Evolutionary conservation across 202 grass and related monocot species (phyloP).

Genomic region (Brachypodium distachyon): DNA sequence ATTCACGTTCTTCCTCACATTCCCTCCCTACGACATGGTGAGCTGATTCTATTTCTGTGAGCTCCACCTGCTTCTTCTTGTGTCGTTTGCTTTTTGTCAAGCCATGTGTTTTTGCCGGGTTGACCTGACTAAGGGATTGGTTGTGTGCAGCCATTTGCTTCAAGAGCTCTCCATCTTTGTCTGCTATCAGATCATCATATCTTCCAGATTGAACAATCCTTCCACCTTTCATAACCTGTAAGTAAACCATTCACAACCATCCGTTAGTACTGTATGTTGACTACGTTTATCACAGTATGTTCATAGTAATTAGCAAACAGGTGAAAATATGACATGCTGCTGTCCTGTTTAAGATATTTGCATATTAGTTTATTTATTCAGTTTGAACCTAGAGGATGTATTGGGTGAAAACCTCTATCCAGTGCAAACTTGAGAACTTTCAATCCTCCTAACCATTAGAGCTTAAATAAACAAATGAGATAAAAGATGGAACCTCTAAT

Average conservation of each 20-base stretch:
- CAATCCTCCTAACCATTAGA: no score
- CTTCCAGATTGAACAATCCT: slow-evolving; percentile 78
- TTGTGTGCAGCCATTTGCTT: slow-evolving; percentile 63
- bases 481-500: no score
- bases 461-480: no score
- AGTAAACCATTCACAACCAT: slow-evolving; percentile 1
- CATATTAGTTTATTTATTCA: neutral
- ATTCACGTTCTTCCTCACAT: slow-evolving; percentile 71
- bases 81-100: slow-evolving; percentile 16
- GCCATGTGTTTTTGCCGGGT: slow-evolving; percentile 30
- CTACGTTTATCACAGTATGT: neutral
- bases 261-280: neutral
- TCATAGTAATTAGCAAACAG: neutral
- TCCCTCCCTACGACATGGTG: slow-evolving; percentile 30
- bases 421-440: no score
- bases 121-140: slow-evolving; percentile 58
- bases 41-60: slow-evolving; percentile 32
- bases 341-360: neutral
- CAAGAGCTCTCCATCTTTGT: slow-evolving; percentile 44
- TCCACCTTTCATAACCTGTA: slow-evolving; percentile 80
- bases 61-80: slow-evolving; percentile 35
- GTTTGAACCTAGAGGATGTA: neutral
- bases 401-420: no score
- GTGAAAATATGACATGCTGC: neutral
- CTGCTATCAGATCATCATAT: slow-evolving; percentile 67